Base-by-base conservation (phyloP, 2,329 filamentous ascomycete species). In the Microsporum canis region DNA sequence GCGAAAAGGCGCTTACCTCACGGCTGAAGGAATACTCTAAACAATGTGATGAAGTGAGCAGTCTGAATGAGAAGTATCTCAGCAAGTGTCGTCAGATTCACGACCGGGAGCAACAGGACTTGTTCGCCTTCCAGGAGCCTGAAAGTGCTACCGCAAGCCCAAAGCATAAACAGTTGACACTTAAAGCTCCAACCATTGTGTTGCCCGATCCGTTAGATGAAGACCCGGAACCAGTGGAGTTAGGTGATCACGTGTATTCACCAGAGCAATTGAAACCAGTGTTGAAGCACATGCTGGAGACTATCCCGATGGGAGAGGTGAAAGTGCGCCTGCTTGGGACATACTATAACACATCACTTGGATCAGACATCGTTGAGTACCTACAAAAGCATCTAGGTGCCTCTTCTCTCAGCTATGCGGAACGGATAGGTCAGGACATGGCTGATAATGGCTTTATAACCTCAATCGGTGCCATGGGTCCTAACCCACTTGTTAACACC, bases 71-170 rank as follows among this genome's bases (percentile, higher is more conserved):
- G 74, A 88, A 89, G 68, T 99, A 99, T 77, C 97, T 97, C 82
- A 99, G 97, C 80, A 99, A 97, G 77, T 99, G 94, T 73, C 87
- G 95, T 57, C 79, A 96, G 64, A 88, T 97, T 5, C 95, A 99
- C 73, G 94, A 99, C 71, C 78, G 97, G 63, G 94, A 99, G 73
- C 94, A 99, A 76, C 95, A 99, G 79, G 96, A 96, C 74, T 97
- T 99, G 76, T 82, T 99, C 60, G 94, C 91, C 43, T 99, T 99
- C 76, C 91, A 96, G 73, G 90, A 91, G 66, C 90, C 91, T 3
- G 79, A 82, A 63, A 80, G 80, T 56, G 67, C 68, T 27, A 64
- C 68, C 1, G 79, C 74, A 38, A 91, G 88, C 72, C 87, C 88
- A 2, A 76, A 74, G 64, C 75, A 69, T 80, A 49, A 49, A 49